These are phyloP conservation scores for Striga hermonthica DNA, from an alignment of 305 asterid species.

Conservation along the genomic window DNA sequence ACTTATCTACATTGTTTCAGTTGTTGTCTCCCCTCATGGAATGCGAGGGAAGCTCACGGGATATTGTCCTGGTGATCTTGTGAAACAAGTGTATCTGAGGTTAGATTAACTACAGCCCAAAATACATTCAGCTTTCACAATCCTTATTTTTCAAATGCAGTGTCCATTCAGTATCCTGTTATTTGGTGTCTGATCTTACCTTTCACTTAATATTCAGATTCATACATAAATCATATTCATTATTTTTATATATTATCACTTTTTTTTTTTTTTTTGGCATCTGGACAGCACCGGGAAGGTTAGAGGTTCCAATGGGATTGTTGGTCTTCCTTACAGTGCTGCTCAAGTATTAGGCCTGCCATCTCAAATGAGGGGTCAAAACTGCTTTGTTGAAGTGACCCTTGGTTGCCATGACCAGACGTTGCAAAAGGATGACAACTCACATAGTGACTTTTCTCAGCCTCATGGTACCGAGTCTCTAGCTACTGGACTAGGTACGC, in stretches of 20 bases:
- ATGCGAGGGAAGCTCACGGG: slow-evolving; percentile 97
- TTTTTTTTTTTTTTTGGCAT: slow-evolving; percentile 26
- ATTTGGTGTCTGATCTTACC: slow-evolving; percentile 6
- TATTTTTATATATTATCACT: background rate
- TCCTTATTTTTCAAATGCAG: slow-evolving; percentile 14
- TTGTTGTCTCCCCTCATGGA: slow-evolving; percentile 93
- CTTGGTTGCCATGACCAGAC: slow-evolving; percentile 68
- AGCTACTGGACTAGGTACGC: slow-evolving; percentile 47
- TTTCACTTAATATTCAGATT: background rate
- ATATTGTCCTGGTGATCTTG: slow-evolving; percentile 90
- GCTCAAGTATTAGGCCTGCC: slow-evolving; percentile 60
- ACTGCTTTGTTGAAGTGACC: slow-evolving; percentile 81
- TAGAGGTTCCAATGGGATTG: slow-evolving; percentile 71
- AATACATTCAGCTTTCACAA: slow-evolving; percentile 14
- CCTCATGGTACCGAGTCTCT: slow-evolving; percentile 50
- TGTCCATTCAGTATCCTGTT: slow-evolving; percentile 10
- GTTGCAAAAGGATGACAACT: slow-evolving; percentile 39
- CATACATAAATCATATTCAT: slow-evolving; percentile 6
- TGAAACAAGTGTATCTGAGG: slow-evolving; percentile 96
- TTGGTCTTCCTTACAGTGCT: slow-evolving; percentile 72
- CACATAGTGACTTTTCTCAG: slow-evolving; percentile 45
- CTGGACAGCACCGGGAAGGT: slow-evolving; percentile 74
- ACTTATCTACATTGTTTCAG: slow-evolving; percentile 45
- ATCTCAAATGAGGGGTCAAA: slow-evolving; percentile 73
- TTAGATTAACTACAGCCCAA: slow-evolving; percentile 31